phyloP scores from a whole-genome alignment of 345 rosid genomes.

The Gossypium longicalyx region DNA sequence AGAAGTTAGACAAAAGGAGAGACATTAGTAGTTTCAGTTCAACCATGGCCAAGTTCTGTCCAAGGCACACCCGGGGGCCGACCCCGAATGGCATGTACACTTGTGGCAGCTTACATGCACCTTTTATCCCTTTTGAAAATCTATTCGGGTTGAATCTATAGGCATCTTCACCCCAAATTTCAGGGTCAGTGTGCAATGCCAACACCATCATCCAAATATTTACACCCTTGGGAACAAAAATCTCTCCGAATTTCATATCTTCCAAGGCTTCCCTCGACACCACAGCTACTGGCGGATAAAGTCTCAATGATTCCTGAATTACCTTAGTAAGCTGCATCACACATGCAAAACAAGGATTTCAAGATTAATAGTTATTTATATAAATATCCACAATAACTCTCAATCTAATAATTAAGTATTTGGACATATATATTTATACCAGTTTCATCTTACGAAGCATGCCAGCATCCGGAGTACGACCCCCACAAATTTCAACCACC shows the following conservation, averaged over 20 bases:
- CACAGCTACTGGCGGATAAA: constrained; percentile 42
- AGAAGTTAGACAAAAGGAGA: constrained; percentile 31
- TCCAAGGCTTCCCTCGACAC: constrained; percentile 42
- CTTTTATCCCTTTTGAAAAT: constrained; percentile 33
- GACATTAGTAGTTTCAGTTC: constrained; percentile 41
- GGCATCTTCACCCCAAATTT: constrained; percentile 46
- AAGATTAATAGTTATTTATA: not conserved
- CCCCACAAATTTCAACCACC: constrained; percentile 28
- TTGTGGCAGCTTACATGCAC: constrained; percentile 36
- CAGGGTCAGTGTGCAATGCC: constrained; percentile 39
- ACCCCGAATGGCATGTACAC: constrained; percentile 44
- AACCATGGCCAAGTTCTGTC: constrained; percentile 47
- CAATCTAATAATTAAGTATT: not conserved
- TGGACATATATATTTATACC: constrained; percentile 8
- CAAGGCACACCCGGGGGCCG: constrained; percentile 41
- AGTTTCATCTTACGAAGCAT: constrained; percentile 36
- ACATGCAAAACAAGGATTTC: not conserved
- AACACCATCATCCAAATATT: constrained; percentile 32
- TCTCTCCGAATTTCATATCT: constrained; percentile 35
- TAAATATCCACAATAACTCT: not conserved
- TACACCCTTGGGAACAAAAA: constrained; percentile 34
- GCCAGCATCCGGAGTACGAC: constrained; percentile 21
- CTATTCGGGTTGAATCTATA: constrained; percentile 33
- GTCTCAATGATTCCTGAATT: constrained; percentile 39
- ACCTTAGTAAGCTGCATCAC: constrained; percentile 45